Conservation (phyloP, 169 alveolate genomes). For the Cardiosporidium cionae region DNA sequence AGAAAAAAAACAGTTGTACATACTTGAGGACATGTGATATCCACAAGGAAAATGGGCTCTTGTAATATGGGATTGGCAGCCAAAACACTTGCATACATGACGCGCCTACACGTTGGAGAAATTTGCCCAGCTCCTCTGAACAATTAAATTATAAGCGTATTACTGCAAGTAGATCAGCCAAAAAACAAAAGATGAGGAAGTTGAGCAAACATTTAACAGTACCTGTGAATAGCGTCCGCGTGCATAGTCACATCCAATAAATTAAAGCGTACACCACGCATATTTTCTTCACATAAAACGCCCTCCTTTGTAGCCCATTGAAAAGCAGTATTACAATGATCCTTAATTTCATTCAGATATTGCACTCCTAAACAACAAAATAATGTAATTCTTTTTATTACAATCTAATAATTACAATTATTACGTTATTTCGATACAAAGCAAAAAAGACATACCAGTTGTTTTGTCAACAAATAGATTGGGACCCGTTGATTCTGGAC, state of each 20-base stretch:
- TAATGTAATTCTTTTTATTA: too few relatives aligned
- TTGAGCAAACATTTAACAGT: too few relatives aligned
- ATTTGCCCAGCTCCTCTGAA: slow-evolving; percentile 97
- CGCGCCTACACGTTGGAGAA: slow-evolving; percentile 94
- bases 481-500: slow-evolving; percentile 98
- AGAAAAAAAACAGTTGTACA: too few relatives aligned
- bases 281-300: slow-evolving; percentile 94
- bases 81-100: slow-evolving; percentile 91
- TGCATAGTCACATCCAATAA: slow-evolving; percentile 94
- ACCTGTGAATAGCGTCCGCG: slow-evolving; percentile 98
- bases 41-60: slow-evolving; percentile 97
- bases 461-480: slow-evolving; percentile 93
- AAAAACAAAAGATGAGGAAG: not conserved
- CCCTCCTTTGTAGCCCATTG: slow-evolving; percentile 99
- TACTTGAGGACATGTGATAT: slow-evolving; percentile 93
- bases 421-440: too few relatives aligned
- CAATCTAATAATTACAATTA: too few relatives aligned
- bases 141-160: not conserved
- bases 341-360: slow-evolving; percentile 96
- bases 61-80: slow-evolving; percentile 93
- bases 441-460: too few relatives aligned
- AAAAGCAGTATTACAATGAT: slow-evolving; percentile 96
- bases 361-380: too few relatives aligned
- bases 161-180: not conserved
- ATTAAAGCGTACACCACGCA: slow-evolving; percentile 97